Evolutionary conservation across 768 basidiomycete genomes (phyloP), one percentile per base, ranked within the genome.

Genomic region (Amanita exitialis): DNA sequence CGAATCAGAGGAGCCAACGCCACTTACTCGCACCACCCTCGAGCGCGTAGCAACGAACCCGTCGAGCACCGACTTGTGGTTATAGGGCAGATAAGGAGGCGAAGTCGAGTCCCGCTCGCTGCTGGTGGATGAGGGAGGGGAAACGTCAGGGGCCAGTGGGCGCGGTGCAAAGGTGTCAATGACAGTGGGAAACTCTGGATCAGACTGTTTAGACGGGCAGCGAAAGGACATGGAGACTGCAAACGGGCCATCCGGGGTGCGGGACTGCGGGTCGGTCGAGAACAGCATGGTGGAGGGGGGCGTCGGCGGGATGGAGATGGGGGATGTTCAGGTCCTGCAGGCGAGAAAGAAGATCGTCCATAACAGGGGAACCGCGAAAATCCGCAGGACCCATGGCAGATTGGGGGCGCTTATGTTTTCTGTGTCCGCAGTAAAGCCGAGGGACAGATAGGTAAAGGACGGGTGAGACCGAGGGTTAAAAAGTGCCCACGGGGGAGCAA

Each of bases 11-110:
- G 39, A n/a, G 16, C 36, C 41, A 35, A 53, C 54, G 53, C 53
- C 57, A 69, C 77, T 58, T 54, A 79, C 80, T 49, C 69, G 71
- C 23, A 80, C 68, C n/a, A 73, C 76, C 52, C 79, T 74, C 28
- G 79, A 80, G 37, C 71, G 70, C 41, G 77, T 74, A 30, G 67
- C 59, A 21, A 76, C 57, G 56, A 82, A 82, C 5, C 72, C 67
- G 15, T 71, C 64, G 21, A 65, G 54, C 28, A 59, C 57, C 49
- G 49, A 53, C n/a, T 61, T 54, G 27, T 32, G 52, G 28, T 45
- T 49, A n/a, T n/a, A n/a, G n/a, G 50, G 41, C 9, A 64, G 57
- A 25, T 56, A 25, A 16, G 47, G 48, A 13, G 58, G 58, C 15
- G 58, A 61, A 23, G 47, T 53, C 8, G 59, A 58, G 48, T 56